Evolutionary conservation across 805 yeast species (phyloP), one percentile per base, ranked within the genome.

Genomic region (Myxozyma neotropica): DNA sequence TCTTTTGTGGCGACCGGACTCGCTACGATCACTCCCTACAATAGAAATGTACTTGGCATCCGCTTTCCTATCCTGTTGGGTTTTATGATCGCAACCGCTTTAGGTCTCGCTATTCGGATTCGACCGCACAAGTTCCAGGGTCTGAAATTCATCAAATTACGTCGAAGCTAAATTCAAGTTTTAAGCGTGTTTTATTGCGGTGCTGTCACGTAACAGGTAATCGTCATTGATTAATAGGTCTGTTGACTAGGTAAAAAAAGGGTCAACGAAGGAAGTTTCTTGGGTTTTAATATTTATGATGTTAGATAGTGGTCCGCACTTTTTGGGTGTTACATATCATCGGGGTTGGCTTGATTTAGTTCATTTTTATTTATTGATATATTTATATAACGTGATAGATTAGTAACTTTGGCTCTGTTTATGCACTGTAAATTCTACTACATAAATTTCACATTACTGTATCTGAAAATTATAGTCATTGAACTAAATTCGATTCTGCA

Each of bases 71-170:
- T 60, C 5, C 17, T 62, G 35, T 23, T 55, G 4, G 57, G 51
- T 3, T 55, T 62, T 43, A 45, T 44, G 44, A 35, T 55, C 23
- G 48, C 55, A 5, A 54, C 49, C 24, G 36, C 50, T 17, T 13
- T 56, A 29, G 63, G 65, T 13, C 53, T 62, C 15, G 66, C 53
- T 12, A n/a, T 53, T 19, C 55, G 66, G 15, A 49, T 62, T 12
- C 61, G 58, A 5, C 65, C 59, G 3, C 52, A 46, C 19, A 62
- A 62, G 39, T 60, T 62, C 42, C 61, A 58, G 31, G 53, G 53
- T 35, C 53, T 62, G 49, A 47, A 39, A 31, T 33, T 47, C 15
- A 13, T 47, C 23, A 53, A 47, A 39, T 24, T 27, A 10, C 47
- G 47, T 35, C 49, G 48, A 6, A 46, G 51, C n/a, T 55, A 35